Percentiles rank a stretch among this genome's conserved stretches.
These are phyloP conservation scores for Alternaria novae-zelandiae DNA, from an alignment of 2,329 filamentous ascomycete species.

Conservation along the genomic window DNA sequence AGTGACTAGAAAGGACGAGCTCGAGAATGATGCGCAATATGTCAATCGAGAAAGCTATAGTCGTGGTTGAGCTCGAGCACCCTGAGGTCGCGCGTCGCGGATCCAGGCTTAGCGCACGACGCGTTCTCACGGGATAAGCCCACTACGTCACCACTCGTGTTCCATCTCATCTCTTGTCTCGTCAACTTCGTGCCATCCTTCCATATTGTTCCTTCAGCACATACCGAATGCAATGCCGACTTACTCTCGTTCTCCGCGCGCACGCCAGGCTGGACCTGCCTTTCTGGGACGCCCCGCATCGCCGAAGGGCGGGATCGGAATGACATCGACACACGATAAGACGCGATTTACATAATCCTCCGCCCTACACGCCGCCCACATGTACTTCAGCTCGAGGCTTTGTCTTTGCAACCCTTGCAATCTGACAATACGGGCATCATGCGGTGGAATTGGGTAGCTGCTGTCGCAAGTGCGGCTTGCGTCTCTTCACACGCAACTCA, in stretches of 20 bases:
- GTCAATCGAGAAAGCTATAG: neutral
- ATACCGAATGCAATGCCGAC: neutral
- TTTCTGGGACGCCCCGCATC: constrained; percentile 28
- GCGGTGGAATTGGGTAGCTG: constrained; percentile 22
- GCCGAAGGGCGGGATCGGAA: constrained; percentile 17
- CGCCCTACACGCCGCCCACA: constrained; percentile 19
- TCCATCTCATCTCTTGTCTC: neutral
- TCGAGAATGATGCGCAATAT: neutral
- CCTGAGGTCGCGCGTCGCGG: neutral
- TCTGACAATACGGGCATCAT: constrained; percentile 11
- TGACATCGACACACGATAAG: constrained; percentile 31
- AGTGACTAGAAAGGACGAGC: neutral
- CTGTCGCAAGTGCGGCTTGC: constrained; percentile 22
- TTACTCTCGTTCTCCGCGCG: neutral
- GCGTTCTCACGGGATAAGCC: constrained; percentile 38
- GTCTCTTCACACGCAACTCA: constrained; percentile 37
- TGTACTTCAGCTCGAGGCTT: constrained; percentile 1
- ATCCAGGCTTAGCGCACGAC: constrained; percentile 22
- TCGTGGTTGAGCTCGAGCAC: neutral
- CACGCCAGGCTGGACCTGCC: constrained; percentile 26
- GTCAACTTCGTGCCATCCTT: neutral
- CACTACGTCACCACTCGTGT: constrained; percentile 33
- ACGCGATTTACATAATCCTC: constrained; percentile 39
- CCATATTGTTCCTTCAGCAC: neutral
- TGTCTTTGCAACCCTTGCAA: neutral